Evolutionary conservation across 2,329 filamentous ascomycete genomes (phyloP), one percentile per base, ranked within the genome.

Genomic region (Mycogone perniciosa): DNA sequence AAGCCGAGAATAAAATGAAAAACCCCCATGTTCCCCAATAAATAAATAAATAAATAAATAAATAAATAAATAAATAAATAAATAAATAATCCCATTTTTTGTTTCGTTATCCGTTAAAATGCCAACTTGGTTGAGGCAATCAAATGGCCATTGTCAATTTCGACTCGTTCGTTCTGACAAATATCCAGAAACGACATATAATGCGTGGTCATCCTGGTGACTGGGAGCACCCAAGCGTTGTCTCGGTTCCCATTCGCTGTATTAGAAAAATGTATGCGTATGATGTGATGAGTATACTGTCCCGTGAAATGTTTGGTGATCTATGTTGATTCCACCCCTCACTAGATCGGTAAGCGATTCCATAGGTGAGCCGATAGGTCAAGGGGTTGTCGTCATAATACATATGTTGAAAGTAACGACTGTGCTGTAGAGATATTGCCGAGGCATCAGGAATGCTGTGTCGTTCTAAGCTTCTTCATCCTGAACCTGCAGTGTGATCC

Each of bases 401-500:
- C 43, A 51, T 37, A 31, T 34, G 49, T 38, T n/a, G 42, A 45
- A 38, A 43, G 46, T 8, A 43, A 41, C 41, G 35, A 44, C 35
- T 42, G 11, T 6, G 27, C 31, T 44, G 27, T 34, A 30, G 2
- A 11, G 31, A 44, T 46, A 10, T 35, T 33, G 11, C 40, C 9
- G 33, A 10, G 11, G 5, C 7, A 45, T 44, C 31, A 10, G 13
- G 26, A 13, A 31, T 34, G 20, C 20, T 20, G 37, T 34, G 27
- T 6, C 38, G 27, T 27, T 43, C 50, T 61, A 70, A n/a, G 60
- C 60, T 49, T 69, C 67, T 27, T 62, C 62, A 39, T 63, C 62
- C 42, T 59, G 62, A 42, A 68, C 61, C 48, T 60, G 58, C 20
- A 59, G 53, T 10, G 41, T 49, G 39, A 59, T 53, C 31, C 46